These are phyloP conservation scores for Turnera subulata DNA, from an alignment of 345 rosid genomes.

Conservation along the genomic window DNA sequence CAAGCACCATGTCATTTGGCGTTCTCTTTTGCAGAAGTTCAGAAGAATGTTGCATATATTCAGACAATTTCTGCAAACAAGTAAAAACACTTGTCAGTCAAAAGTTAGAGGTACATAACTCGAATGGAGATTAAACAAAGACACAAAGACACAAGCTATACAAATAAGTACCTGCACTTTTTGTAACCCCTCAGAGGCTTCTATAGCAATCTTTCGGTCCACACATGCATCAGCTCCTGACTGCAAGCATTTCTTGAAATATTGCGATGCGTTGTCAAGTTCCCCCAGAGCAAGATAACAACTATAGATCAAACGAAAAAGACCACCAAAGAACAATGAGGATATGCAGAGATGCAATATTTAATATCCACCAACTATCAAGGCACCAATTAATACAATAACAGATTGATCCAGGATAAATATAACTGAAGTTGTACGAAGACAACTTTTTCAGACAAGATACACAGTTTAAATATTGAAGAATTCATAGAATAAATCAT, in stretches of 20 bases:
- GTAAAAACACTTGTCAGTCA: slow-evolving; percentile 20
- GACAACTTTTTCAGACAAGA: no score
- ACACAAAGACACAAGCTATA: neutral
- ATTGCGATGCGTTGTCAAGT: slow-evolving; percentile 66
- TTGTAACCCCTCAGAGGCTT: slow-evolving; percentile 91
- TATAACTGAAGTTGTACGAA: neutral
- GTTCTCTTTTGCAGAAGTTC: slow-evolving; percentile 46
- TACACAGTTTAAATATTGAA: neutral
- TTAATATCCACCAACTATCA: no score
- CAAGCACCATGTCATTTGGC: slow-evolving; percentile 46
- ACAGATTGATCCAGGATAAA: neutral
- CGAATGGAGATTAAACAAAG: neutral
- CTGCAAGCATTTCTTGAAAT: slow-evolving; percentile 75
- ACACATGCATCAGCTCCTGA: slow-evolving; percentile 69
- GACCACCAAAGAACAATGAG: slow-evolving; percentile 18
- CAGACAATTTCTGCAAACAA: slow-evolving; percentile 68
- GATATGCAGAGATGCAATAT: slow-evolving; percentile 1
- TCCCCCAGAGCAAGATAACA: slow-evolving; percentile 94
- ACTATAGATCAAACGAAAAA: slow-evolving; percentile 36
- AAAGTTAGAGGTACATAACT: neutral
- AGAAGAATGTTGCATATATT: slow-evolving; percentile 51
- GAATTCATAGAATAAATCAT: slow-evolving; percentile 1
- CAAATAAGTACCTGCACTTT: slow-evolving; percentile 62
- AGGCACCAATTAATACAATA: neutral
- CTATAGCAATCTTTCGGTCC: slow-evolving; percentile 73